Percentiles rank a stretch among this genome's conserved stretches.
Conservation (phyloP, 495 filamentous ascomycete species). For the Saxispiralis lemnorum region DNA sequence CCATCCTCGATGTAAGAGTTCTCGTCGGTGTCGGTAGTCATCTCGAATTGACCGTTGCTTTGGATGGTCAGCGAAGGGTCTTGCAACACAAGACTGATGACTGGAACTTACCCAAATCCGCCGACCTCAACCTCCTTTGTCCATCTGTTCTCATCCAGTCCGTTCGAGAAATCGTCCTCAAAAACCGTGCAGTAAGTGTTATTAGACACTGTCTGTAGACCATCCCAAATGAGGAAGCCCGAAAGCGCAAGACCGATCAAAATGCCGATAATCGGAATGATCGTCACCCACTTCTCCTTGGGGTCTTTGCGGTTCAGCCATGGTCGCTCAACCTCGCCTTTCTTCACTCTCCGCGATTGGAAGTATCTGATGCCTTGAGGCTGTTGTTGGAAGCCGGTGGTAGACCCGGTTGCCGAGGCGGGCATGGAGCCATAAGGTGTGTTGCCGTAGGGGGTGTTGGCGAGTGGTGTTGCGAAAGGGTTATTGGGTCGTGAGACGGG, state of each 20-base stretch:
- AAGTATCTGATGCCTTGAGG: constrained; percentile 37
- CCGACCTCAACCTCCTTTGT: constrained; percentile 62
- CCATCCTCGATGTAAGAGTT: constrained; percentile 58
- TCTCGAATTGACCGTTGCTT: constrained; percentile 68
- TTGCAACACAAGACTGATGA: background rate
- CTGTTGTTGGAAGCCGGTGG: constrained; percentile 18
- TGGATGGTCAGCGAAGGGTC: background rate
- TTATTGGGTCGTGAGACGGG: constrained; percentile 21
- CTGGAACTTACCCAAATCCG: constrained; percentile 53
- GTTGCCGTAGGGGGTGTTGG: constrained; percentile 27
- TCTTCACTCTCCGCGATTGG: constrained; percentile 53
- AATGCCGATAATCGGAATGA: constrained; percentile 54
- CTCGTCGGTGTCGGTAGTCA: constrained; percentile 49
- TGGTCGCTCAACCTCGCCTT: constrained; percentile 50
- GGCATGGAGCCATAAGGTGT: constrained; percentile 40
- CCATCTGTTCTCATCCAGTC: constrained; percentile 45
- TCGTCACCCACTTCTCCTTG: constrained; percentile 70
- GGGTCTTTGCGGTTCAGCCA: constrained; percentile 54
- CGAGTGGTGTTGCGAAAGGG: constrained; percentile 28
- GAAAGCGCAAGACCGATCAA: constrained; percentile 45
- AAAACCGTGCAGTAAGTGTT: constrained; percentile 60
- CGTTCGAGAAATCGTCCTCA: constrained; percentile 47
- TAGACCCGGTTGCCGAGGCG: constrained; percentile 26
- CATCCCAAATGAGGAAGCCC: constrained; percentile 54
- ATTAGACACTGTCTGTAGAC: constrained; percentile 46